Evolutionary conservation across 2,329 filamentous ascomycete species (phyloP).

Genomic region (Fusarium mangiferae): DNA sequence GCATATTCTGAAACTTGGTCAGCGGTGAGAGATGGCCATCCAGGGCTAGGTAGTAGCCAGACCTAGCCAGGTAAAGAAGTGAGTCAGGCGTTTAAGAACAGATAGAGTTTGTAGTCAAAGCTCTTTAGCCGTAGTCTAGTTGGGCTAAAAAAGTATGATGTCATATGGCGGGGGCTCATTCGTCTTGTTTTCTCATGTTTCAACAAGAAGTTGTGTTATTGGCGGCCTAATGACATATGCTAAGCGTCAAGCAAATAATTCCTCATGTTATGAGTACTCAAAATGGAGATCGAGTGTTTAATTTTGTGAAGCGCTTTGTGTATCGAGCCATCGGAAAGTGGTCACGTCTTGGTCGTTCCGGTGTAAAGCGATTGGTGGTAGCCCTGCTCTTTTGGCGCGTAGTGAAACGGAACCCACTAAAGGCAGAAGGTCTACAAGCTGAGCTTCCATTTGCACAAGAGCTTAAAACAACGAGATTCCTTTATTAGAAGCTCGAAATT

Average conservation of each 20-base stretch:
- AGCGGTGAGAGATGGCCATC: neutral
- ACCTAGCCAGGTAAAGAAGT: neutral
- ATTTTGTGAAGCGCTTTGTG: constrained; percentile 31
- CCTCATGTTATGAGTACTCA: neutral
- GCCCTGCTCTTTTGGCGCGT: constrained; percentile 22
- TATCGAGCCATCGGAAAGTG: constrained; percentile 9
- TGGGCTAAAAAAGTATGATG: constrained; percentile 16
- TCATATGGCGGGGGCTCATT: constrained; percentile 16
- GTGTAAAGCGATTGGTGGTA: constrained; percentile 31
- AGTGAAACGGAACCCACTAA: constrained; percentile 19
- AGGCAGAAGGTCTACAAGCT: neutral
- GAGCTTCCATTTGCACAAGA: neutral
- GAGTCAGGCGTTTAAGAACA: neutral
- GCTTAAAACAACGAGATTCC: constrained; percentile 11
- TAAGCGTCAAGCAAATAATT: neutral
- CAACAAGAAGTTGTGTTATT: neutral
- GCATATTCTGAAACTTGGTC: constrained; percentile 40
- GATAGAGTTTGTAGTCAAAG: neutral
- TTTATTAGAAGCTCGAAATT: neutral
- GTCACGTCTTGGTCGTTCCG: neutral
- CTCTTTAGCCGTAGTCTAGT: constrained; percentile 3
- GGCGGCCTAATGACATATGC: neutral
- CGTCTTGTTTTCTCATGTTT: neutral
- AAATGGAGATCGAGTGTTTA: neutral
- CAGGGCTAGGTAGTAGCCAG: no score